These are phyloP conservation scores for Millerago galiae DNA, from an alignment of 805 yeast species.

Conservation along the genomic window DNA sequence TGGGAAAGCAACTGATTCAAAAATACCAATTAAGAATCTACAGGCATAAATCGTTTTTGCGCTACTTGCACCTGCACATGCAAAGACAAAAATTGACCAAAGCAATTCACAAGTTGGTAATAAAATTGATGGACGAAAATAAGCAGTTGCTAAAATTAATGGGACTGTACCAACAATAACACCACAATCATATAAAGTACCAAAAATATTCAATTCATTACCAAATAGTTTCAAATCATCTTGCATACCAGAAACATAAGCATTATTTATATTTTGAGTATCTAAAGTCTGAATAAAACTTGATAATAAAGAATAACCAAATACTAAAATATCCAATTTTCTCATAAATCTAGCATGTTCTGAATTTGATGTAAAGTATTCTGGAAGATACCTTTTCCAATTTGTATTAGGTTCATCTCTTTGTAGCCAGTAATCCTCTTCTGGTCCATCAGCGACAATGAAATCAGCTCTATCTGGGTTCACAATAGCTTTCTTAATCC, in stretches of 20 bases:
- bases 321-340: constrained; percentile 46
- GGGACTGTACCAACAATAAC: constrained; percentile 49
- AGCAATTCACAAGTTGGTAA: constrained; percentile 44
- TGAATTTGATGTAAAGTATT: constrained; percentile 16
- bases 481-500: background rate
- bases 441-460: background rate
- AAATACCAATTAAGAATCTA: constrained; percentile 42
- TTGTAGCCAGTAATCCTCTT: background rate
- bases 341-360: constrained; percentile 36
- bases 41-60: constrained; percentile 37
- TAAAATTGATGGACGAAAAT: constrained; percentile 39
- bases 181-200: constrained; percentile 52
- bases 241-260: constrained; percentile 60
- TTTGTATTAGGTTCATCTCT: constrained; percentile 8
- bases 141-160: constrained; percentile 41
- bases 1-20: constrained; percentile 40
- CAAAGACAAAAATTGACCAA: constrained; percentile 60
- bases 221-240: constrained; percentile 50
- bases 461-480: background rate
- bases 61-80: constrained; percentile 32
- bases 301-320: constrained; percentile 48
- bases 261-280: constrained; percentile 52
- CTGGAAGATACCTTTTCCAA: constrained; percentile 10
- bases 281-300: constrained; percentile 65
- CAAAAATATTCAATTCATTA: constrained; percentile 53